Evolutionary conservation across 2,329 filamentous ascomycete species (phyloP).

Genomic region (Colletotrichum trifolii): DNA sequence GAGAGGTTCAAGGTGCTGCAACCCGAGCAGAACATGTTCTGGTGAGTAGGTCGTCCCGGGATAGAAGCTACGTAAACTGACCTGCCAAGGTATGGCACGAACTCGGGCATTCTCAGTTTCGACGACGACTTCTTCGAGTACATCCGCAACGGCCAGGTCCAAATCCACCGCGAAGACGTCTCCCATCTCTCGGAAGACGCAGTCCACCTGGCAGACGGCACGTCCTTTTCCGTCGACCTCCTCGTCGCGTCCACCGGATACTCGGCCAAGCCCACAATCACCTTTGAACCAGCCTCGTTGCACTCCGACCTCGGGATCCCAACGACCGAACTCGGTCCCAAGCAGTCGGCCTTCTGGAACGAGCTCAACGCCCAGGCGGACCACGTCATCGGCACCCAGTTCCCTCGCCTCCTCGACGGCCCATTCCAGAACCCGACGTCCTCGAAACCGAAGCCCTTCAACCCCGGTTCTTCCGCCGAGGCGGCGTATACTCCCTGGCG

Average conservation of each 20-base stretch:
- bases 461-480: slow-evolving; percentile 35
- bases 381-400: slow-evolving; percentile 27
- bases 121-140: slow-evolving; percentile 66
- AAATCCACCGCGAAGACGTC: slow-evolving; percentile 66
- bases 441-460: slow-evolving; percentile 29
- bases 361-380: slow-evolving; percentile 35
- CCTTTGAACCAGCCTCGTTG: slow-evolving; percentile 36
- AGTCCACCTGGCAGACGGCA: slow-evolving; percentile 60
- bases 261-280: slow-evolving; percentile 39
- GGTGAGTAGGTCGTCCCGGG: slow-evolving; percentile 45
- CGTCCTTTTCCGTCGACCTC: slow-evolving; percentile 57
- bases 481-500: slow-evolving; percentile 40
- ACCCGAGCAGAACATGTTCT: slow-evolving; percentile 57
- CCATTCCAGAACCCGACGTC: slow-evolving; percentile 31
- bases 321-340: slow-evolving; percentile 29
- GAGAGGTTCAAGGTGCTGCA: slow-evolving; percentile 49
- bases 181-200: slow-evolving; percentile 54
- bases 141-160: slow-evolving; percentile 63
- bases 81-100: slow-evolving; percentile 64
- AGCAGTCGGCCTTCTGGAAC: slow-evolving; percentile 36
- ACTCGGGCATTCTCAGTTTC: slow-evolving; percentile 71
- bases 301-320: slow-evolving; percentile 40
- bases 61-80: neutral
- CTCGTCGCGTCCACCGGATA: slow-evolving; percentile 49
- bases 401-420: slow-evolving; percentile 36